Conservation (phyloP, 495 filamentous ascomycete species). For the Aspergillus baeticus region DNA sequence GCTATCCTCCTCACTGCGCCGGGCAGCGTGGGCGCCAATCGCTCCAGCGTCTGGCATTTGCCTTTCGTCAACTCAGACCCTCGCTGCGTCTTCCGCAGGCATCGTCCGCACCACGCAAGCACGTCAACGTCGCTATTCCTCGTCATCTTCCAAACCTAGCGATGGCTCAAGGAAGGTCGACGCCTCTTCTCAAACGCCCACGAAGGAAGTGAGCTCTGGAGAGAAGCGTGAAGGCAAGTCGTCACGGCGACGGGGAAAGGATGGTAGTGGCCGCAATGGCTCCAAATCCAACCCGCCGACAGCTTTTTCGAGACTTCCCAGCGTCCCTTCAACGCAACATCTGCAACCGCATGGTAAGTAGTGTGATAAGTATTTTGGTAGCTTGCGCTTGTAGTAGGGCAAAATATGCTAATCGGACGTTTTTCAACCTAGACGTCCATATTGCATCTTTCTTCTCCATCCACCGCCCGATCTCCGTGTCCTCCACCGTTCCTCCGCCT, state of each 20-base stretch:
- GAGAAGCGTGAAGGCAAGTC: slow-evolving; percentile 37
- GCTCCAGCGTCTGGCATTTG: slow-evolving; percentile 38
- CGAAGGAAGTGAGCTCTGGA: slow-evolving; percentile 40
- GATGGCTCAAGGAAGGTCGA: slow-evolving; percentile 45
- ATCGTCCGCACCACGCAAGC: slow-evolving; percentile 38
- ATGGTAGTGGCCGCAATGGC: slow-evolving; percentile 33
- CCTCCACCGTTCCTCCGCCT: slow-evolving; percentile 69
- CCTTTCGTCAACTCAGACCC: slow-evolving; percentile 26
- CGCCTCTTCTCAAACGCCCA: slow-evolving; percentile 38
- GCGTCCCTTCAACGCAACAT: slow-evolving; percentile 81
- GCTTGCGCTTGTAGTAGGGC: not conserved
- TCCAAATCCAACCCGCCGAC: slow-evolving; percentile 40
- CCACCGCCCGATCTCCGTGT: slow-evolving; percentile 90
- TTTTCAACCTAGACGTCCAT: slow-evolving; percentile 62
- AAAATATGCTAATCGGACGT: not conserved
- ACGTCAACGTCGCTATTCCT: slow-evolving; percentile 55
- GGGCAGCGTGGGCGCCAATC: slow-evolving; percentile 44
- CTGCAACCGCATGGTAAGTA: slow-evolving; percentile 68
- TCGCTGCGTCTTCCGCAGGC: slow-evolving; percentile 31
- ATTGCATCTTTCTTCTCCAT: slow-evolving; percentile 94
- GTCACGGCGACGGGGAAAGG: slow-evolving; percentile 38
- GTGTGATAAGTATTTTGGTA: not conserved
- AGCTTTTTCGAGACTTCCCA: slow-evolving; percentile 62
- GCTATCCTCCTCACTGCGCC: slow-evolving; percentile 50
- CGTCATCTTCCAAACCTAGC: slow-evolving; percentile 53